These are phyloP conservation scores for Exophiala calicioides DNA, from an alignment of 2,329 filamentous ascomycete species.

Conservation along the genomic window DNA sequence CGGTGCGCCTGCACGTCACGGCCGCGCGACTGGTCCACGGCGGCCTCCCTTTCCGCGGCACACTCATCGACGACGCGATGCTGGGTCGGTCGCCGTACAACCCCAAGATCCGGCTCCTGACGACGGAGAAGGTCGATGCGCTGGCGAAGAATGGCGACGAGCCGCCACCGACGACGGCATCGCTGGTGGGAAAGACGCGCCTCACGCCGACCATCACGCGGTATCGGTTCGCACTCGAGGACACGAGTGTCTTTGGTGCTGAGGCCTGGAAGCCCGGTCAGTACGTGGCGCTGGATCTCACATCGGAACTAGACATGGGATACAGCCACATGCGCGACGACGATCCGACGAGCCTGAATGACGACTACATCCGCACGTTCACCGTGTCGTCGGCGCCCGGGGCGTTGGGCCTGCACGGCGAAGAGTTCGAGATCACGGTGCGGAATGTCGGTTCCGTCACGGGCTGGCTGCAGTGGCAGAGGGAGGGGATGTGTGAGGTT, in stretches of 20 bases:
- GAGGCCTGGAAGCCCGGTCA: slow-evolving; percentile 71
- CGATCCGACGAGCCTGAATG: slow-evolving; percentile 77
- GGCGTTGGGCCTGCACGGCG: slow-evolving; percentile 34
- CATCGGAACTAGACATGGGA: slow-evolving; percentile 66
- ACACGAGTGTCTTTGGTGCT: slow-evolving; percentile 35
- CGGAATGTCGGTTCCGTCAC: slow-evolving; percentile 71
- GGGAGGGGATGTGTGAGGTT: slow-evolving; percentile 59
- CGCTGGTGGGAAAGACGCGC: slow-evolving; percentile 57
- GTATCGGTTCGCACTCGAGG: slow-evolving; percentile 59
- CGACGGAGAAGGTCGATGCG: slow-evolving; percentile 54
- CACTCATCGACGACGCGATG: slow-evolving; percentile 48
- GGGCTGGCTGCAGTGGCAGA: slow-evolving; percentile 61
- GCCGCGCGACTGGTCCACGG: slow-evolving; percentile 63
- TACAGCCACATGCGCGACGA: slow-evolving; percentile 83
- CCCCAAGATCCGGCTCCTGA: slow-evolving; percentile 67
- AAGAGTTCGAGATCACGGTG: slow-evolving; percentile 71
- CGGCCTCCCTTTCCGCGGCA: slow-evolving; percentile 69
- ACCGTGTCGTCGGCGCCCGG: slow-evolving; percentile 68
- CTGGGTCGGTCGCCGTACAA: slow-evolving; percentile 69
- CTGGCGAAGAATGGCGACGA: slow-evolving; percentile 14
- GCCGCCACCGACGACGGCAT: slow-evolving; percentile 47
- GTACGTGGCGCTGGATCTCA: slow-evolving; percentile 75
- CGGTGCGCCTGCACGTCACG: slow-evolving; percentile 65
- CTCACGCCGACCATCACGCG: slow-evolving; percentile 68
- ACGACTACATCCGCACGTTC: slow-evolving; percentile 81